Percentiles rank a stretch among this genome's conserved stretches.
phyloP scores from a whole-genome alignment of 2,329 filamentous ascomycete genomes.

The Alternaria angustiovoidea region DNA sequence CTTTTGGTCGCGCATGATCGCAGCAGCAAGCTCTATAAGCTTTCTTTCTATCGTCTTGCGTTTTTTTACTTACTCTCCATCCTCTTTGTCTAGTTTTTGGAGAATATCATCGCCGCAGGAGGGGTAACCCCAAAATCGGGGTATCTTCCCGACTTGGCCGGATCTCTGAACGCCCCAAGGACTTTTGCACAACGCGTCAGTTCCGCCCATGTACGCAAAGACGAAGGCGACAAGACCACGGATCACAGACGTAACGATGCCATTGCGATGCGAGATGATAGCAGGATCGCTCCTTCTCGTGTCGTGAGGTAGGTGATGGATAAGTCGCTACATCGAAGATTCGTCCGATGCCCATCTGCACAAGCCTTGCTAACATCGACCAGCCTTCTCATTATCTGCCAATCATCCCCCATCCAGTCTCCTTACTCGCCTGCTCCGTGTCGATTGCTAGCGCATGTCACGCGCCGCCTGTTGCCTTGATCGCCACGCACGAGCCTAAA shows the following conservation, averaged over 20 bases:
- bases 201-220: not conserved
- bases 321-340: not conserved
- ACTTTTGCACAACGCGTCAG: not conserved
- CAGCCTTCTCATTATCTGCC: not conserved
- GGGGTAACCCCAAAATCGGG: not conserved
- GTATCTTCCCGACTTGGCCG: not conserved
- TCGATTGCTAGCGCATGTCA: not conserved
- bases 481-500: not conserved
- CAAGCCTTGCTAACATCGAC: not conserved
- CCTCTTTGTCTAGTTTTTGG: not conserved
- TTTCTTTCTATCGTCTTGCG: not conserved
- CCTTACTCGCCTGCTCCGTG: not conserved
- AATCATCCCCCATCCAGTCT: not conserved
- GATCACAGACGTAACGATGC: not conserved
- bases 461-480: slow-evolving; percentile 6
- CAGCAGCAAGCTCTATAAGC: not conserved
- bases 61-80: not conserved
- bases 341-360: not conserved
- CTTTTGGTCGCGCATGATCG: not conserved
- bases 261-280: not conserved
- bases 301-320: not conserved
- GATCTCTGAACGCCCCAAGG: not conserved
- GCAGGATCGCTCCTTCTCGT: not conserved
- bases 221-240: not conserved
- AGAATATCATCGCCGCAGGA: not conserved